Percentiles rank a stretch among this genome's conserved stretches.
phyloP scores from a whole-genome alignment of 352 stramenopile species.

The Paralagenidium karlingii region DNA sequence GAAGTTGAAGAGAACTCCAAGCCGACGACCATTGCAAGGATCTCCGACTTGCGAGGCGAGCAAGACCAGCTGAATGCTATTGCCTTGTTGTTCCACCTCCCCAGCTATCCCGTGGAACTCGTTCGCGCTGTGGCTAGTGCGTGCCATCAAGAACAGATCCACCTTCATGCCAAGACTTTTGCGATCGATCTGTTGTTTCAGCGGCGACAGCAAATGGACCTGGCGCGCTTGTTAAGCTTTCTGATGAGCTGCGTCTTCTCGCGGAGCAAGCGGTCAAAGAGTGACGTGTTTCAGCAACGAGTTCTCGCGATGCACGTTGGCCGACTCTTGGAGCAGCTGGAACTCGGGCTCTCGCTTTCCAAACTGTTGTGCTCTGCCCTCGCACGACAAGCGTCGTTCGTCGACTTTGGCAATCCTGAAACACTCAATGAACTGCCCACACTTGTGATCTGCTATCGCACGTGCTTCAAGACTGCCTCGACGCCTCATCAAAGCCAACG shows the following conservation, averaged over 20 bases:
- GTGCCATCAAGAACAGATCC: conserved; percentile 51
- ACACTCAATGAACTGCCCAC: no score
- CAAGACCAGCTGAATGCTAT: conserved; percentile 58
- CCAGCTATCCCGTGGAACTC: conserved; percentile 46
- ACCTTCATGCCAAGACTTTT: conserved; percentile 66
- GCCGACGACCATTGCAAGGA: background rate
- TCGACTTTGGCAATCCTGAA: no score
- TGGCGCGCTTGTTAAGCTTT: conserved; percentile 70
- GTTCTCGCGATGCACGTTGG: conserved; percentile 53
- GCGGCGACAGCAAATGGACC: conserved; percentile 38
- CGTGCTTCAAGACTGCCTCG: no score
- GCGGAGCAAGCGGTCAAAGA: conserved; percentile 5
- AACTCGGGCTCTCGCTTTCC: conserved; percentile 43
- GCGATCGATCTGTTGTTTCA: conserved; percentile 72
- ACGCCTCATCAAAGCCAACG: no score
- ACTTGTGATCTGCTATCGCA: no score
- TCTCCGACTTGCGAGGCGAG: conserved; percentile 31
- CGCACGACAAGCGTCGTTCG: conserved; percentile 28
- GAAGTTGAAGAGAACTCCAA: conserved; percentile 1
- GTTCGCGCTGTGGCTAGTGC: conserved; percentile 58
- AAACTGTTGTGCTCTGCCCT: conserved; percentile 59
- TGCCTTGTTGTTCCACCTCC: conserved; percentile 60
- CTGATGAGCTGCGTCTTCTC: conserved; percentile 62
- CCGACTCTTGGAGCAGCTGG: conserved; percentile 43
- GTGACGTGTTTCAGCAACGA: conserved; percentile 16